A percentile compares a stretch with the other conserved stretches of the same genome.
Conservation (phyloP, 352 stramenopile species). For the Sclerospora graminicola region DNA sequence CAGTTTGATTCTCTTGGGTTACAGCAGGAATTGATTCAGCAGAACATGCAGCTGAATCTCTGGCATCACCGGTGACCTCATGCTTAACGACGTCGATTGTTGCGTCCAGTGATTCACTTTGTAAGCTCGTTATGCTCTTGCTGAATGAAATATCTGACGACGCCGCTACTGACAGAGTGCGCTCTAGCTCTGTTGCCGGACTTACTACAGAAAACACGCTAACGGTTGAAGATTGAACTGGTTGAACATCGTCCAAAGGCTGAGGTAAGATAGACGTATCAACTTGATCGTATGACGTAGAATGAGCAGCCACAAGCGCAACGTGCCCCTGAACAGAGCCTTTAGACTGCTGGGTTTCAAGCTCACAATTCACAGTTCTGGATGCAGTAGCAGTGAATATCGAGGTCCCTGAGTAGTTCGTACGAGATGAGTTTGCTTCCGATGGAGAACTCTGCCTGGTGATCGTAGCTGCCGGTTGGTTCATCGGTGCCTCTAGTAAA, state of each 20-base stretch:
- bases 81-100: too few species aligned
- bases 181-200: not conserved
- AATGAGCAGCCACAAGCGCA: too few species aligned
- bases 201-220: slow-evolving; percentile 2
- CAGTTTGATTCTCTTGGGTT: too few species aligned
- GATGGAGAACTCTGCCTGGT: too few species aligned
- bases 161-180: slow-evolving; percentile 19
- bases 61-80: not conserved
- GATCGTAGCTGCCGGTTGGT: too few species aligned
- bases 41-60: too few species aligned
- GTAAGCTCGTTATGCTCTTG: slow-evolving; percentile 32
- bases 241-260: slow-evolving; percentile 7
- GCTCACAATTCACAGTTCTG: too few species aligned
- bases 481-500: not conserved
- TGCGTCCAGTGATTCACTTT: slow-evolving; percentile 7
- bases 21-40: too few species aligned
- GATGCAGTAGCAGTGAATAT: too few species aligned
- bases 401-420: not conserved
- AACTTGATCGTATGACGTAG: not conserved
- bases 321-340: too few species aligned
- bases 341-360: too few species aligned
- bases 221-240: slow-evolving; percentile 6
- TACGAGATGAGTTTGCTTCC: too few species aligned
- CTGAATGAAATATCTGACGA: slow-evolving; percentile 41
- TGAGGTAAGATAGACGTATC: not conserved